phyloP scores from a whole-genome alignment of 805 yeast genomes.

The Brettanomyces custersianus region DNA sequence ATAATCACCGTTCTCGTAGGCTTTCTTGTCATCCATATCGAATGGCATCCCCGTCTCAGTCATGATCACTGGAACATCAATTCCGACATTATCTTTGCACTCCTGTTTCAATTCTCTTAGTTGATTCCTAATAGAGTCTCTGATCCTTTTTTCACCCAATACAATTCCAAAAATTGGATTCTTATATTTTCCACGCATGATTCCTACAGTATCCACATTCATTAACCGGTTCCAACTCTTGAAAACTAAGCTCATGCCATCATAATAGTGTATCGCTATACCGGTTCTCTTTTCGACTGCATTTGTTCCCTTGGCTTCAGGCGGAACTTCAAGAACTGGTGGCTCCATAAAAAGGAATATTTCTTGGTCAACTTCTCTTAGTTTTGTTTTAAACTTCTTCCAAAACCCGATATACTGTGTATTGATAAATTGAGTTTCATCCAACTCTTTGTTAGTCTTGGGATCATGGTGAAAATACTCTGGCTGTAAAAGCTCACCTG shows the following conservation, averaged over 20 bases:
- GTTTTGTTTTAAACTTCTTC: constrained; percentile 35
- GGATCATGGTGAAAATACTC: constrained; percentile 42
- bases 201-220: constrained; percentile 86
- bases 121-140: constrained; percentile 65
- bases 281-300: constrained; percentile 58
- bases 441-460: constrained; percentile 29
- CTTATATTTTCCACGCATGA: constrained; percentile 66
- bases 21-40: constrained; percentile 79
- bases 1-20: constrained; percentile 61
- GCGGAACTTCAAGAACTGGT: constrained; percentile 75
- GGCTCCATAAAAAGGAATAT: constrained; percentile 65
- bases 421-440: constrained; percentile 52
- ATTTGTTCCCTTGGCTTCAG: constrained; percentile 41
- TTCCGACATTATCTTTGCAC: constrained; percentile 52
- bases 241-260: constrained; percentile 88
- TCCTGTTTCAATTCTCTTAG: constrained; percentile 59
- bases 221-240: constrained; percentile 77
- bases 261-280: constrained; percentile 87
- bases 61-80: constrained; percentile 60
- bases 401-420: constrained; percentile 58
- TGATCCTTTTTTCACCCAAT: constrained; percentile 70
- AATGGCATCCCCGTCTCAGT: constrained; percentile 97
- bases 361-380: constrained; percentile 37
- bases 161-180: constrained; percentile 71
- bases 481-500: constrained; percentile 33